A percentile compares a stretch with the other conserved stretches of the same genome.
These are phyloP conservation scores for Pleoardoris graminearum DNA, from an alignment of 2,329 filamentous ascomycete genomes.

Conservation along the genomic window DNA sequence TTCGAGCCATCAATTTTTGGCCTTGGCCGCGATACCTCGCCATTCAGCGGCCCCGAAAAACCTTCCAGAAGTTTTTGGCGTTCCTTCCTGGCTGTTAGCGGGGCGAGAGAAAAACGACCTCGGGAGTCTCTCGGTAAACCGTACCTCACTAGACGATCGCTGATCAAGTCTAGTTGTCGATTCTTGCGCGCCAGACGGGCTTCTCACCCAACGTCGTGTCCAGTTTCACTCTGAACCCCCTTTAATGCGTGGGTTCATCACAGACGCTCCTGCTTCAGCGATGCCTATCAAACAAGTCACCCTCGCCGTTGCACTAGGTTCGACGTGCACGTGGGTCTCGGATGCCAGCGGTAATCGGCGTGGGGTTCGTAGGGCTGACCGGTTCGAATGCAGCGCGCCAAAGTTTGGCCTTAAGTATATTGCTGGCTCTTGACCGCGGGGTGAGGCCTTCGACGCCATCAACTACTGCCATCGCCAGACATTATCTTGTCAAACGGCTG, in stretches of 20 bases:
- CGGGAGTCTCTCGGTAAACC: background rate
- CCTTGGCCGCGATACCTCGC: background rate
- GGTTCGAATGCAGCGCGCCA: background rate
- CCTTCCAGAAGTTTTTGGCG: conserved; percentile 3
- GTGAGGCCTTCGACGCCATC: background rate
- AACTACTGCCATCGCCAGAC: background rate
- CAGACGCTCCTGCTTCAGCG: background rate
- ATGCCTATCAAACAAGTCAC: background rate
- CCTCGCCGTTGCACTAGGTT: background rate
- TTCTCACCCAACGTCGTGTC: background rate
- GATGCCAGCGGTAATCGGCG: background rate
- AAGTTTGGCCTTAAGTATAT: background rate
- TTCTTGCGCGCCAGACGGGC: background rate
- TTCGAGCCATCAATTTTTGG: background rate
- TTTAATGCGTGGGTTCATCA: background rate
- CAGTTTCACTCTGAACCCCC: background rate
- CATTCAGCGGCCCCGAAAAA: background rate
- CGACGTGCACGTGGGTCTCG: background rate
- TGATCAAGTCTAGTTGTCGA: background rate
- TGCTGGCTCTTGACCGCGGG: background rate
- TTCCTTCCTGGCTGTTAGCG: background rate
- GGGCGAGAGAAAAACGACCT: too few relatives aligned
- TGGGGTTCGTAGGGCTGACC: conserved; percentile 4
- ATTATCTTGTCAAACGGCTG: background rate
- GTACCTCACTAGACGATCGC: background rate